Evolutionary conservation across 352 stramenopile genomes (phyloP).

Genomic region (Pythium aphanidermatum): DNA sequence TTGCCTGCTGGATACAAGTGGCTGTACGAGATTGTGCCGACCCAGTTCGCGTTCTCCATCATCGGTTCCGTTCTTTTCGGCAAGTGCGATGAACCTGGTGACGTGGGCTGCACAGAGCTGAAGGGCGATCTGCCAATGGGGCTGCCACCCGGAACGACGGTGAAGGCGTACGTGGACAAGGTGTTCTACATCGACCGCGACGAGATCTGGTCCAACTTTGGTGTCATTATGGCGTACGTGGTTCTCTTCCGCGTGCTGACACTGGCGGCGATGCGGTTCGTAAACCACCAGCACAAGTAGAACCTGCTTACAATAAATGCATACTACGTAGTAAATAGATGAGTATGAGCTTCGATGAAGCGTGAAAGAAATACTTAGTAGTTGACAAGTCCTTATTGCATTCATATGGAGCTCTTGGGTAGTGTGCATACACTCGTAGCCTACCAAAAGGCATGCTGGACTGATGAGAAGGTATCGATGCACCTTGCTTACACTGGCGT

Average conservation of each 20-base stretch:
- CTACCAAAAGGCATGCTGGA: too few species aligned
- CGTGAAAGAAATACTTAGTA: too few species aligned
- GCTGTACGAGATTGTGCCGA: conserved; percentile 36
- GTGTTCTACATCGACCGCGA: conserved; percentile 18
- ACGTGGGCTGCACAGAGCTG: conserved; percentile 2
- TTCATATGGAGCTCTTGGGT: too few species aligned
- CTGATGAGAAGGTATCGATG: too few species aligned
- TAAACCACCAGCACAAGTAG: conserved; percentile 23
- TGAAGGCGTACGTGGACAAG: conserved; percentile 15
- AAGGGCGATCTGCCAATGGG: conserved; percentile 3
- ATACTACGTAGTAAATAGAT: too few species aligned
- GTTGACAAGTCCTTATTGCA: too few species aligned
- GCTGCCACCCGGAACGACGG: conserved; percentile 7
- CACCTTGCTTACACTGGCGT: too few species aligned
- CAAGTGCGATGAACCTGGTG: conserved; percentile 5
- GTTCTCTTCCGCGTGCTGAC: conserved; percentile 14
- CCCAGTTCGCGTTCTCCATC: conserved; percentile 5
- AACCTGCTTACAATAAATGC: too few species aligned
- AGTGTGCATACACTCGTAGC: too few species aligned
- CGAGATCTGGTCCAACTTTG: conserved; percentile 5
- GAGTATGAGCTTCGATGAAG: too few species aligned
- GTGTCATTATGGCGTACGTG: conserved; percentile 9
- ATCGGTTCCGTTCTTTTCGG: conserved; percentile 6
- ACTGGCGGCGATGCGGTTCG: conserved; percentile 12
- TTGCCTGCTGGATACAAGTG: conserved; percentile 44